phyloP scores from a whole-genome alignment of 1,284 basidiomycete species.

The Heliocybe sulcata region DNA sequence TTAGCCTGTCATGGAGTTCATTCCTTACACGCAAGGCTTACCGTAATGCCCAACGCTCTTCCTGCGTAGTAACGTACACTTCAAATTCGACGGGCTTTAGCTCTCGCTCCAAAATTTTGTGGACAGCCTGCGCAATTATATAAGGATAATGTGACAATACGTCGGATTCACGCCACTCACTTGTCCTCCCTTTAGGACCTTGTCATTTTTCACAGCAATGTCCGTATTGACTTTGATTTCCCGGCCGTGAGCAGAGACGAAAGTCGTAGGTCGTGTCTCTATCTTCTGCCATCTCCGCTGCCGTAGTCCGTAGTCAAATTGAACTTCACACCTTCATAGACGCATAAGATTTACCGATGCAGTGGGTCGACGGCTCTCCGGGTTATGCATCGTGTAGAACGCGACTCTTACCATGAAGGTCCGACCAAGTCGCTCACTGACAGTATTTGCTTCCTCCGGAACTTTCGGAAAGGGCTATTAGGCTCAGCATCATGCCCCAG shows the following conservation, averaged over 20 bases:
- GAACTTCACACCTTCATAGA: constrained; percentile 1
- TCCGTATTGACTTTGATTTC: constrained; percentile 50
- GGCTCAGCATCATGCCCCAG: not conserved
- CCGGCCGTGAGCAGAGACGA: constrained; percentile 4
- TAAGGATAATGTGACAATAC: not conserved
- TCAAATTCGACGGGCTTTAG: constrained; percentile 53
- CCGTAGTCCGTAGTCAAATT: constrained; percentile 1
- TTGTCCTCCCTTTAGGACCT: constrained; percentile 49
- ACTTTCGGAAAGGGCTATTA: not conserved
- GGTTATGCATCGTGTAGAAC: not conserved
- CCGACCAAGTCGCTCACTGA: not conserved
- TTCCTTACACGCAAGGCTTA: constrained; percentile 18
- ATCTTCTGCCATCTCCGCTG: constrained; percentile 8
- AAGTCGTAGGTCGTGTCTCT: constrained; percentile 10
- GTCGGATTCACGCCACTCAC: constrained; percentile 29
- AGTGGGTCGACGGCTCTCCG: not conserved
- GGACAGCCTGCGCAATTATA: constrained; percentile 43
- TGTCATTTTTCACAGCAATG: constrained; percentile 55
- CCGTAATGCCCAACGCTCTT: constrained; percentile 73
- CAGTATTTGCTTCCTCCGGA: not conserved
- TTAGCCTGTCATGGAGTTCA: constrained; percentile 1
- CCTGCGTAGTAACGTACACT: constrained; percentile 40
- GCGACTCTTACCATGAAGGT: not conserved
- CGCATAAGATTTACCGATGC: not conserved
- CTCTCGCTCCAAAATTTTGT: constrained; percentile 75